A percentile compares a stretch with the other conserved stretches of the same genome.
Evolutionary conservation across 176 grass and related monocot species (phyloP).

Genomic region (Bothriochloa decipiens): DNA sequence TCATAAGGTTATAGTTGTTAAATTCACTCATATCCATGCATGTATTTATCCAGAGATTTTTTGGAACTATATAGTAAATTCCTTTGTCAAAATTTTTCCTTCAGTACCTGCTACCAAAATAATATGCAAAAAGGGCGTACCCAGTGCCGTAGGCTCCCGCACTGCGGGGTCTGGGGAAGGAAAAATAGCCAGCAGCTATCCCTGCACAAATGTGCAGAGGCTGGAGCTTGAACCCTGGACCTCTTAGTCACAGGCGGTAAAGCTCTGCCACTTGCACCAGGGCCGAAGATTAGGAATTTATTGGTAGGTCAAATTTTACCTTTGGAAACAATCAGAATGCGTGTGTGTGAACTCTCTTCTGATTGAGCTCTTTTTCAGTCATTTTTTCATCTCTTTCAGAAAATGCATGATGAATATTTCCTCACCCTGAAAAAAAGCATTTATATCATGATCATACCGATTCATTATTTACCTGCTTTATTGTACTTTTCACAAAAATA

Average conservation of each 20-base stretch:
- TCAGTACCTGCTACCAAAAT: neutral
- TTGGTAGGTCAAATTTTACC: neutral
- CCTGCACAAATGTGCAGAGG: no score
- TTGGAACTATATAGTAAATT: neutral
- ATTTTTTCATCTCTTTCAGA: constrained; percentile 18
- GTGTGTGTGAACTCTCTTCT: neutral
- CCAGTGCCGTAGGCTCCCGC: no score
- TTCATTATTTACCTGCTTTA: neutral
- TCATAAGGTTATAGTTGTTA: neutral
- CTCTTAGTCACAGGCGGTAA: no score
- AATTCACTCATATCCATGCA: neutral
- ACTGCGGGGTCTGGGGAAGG: no score
- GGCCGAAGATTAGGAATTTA: neutral
- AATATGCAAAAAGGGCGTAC: no score
- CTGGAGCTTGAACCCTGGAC: no score
- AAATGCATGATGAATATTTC: neutral
- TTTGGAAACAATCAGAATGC: neutral
- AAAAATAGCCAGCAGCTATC: no score
- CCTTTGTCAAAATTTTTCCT: neutral
- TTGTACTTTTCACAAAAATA: neutral
- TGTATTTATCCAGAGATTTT: neutral
- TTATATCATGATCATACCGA: neutral
- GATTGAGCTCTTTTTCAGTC: neutral
- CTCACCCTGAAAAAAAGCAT: neutral
- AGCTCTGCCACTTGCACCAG: no score